Conservation (phyloP, 192 early-diverging fungal species). For the Radiomyces spectabilis region DNA sequence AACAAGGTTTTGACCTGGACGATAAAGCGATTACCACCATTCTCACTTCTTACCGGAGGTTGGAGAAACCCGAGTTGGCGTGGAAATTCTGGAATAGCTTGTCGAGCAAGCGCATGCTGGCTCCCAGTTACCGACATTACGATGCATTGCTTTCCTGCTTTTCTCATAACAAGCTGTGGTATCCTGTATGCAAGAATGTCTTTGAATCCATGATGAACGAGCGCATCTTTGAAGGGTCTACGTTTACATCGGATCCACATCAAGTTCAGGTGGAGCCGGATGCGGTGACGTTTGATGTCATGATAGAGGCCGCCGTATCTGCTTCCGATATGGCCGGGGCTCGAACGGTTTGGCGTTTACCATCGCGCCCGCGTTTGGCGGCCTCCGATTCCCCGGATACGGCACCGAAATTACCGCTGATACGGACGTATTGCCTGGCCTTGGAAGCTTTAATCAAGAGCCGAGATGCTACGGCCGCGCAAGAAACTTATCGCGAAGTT, state of each 20-base stretch:
- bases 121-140: slow-evolving; percentile 2
- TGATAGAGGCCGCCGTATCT: slow-evolving; percentile 4
- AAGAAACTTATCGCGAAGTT: too few species aligned
- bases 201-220: not conserved
- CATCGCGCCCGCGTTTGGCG: not conserved
- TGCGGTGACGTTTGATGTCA: slow-evolving; percentile 3
- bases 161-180: not conserved
- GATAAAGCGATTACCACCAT: not conserved
- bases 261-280: not conserved
- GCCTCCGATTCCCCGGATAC: not conserved
- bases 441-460: too few species aligned
- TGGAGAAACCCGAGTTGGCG: slow-evolving; percentile 3
- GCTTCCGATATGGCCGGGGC: not conserved
- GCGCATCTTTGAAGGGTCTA: not conserved
- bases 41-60: not conserved
- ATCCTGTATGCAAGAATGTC: slow-evolving; percentile 2
- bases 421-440: too few species aligned
- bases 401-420: too few species aligned
- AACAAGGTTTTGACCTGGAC: not conserved
- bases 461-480: too few species aligned
- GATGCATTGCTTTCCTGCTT: slow-evolving; percentile 6
- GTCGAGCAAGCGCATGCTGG: not conserved
- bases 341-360: too few species aligned
- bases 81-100: slow-evolving; percentile 7
- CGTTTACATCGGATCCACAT: too few species aligned